Evolutionary conservation across 495 filamentous ascomycete genomes (phyloP).

Genomic region (Letharia lupina): DNA sequence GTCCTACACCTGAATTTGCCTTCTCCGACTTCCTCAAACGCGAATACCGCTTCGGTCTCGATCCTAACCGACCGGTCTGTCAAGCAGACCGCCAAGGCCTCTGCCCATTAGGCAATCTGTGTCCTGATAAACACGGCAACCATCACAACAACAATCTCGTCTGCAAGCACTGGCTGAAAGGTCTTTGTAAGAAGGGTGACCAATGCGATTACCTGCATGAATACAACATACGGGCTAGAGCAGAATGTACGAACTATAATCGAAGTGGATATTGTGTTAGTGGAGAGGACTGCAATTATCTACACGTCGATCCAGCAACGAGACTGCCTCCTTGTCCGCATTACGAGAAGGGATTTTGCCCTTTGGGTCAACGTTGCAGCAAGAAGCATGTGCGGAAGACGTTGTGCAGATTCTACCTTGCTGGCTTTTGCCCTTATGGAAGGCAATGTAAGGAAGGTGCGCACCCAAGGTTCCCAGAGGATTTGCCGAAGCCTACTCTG

Average conservation of each 20-base stretch:
- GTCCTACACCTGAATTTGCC: constrained; percentile 54
- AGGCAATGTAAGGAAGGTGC: constrained; percentile 65
- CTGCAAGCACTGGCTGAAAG: constrained; percentile 98
- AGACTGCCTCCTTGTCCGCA: constrained; percentile 81
- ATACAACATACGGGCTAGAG: constrained; percentile 96
- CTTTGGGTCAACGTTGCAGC: constrained; percentile 74
- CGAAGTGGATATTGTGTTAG: constrained; percentile 89
- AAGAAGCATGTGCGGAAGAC: constrained; percentile 72
- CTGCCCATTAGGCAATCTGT: constrained; percentile 68
- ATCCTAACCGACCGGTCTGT: constrained; percentile 66
- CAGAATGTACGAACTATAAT: constrained; percentile 88
- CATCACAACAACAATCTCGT: constrained; percentile 57
- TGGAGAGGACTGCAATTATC: constrained; percentile 92
- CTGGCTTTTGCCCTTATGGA: constrained; percentile 91
- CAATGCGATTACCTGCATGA: constrained; percentile 98
- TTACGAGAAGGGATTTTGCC: constrained; percentile 93
- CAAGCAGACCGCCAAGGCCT: constrained; percentile 70
- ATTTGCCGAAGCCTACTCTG: constrained; percentile 65
- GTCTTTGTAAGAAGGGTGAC: constrained; percentile 96
- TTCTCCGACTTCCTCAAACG: constrained; percentile 67
- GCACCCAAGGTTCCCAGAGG: constrained; percentile 67
- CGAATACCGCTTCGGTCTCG: constrained; percentile 69
- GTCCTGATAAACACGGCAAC: constrained; percentile 56
- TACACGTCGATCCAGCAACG: constrained; percentile 79
- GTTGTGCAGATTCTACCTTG: constrained; percentile 78